Evolutionary conservation across 2,329 filamentous ascomycete species (phyloP).

Genomic region (Diplocarpon mali): DNA sequence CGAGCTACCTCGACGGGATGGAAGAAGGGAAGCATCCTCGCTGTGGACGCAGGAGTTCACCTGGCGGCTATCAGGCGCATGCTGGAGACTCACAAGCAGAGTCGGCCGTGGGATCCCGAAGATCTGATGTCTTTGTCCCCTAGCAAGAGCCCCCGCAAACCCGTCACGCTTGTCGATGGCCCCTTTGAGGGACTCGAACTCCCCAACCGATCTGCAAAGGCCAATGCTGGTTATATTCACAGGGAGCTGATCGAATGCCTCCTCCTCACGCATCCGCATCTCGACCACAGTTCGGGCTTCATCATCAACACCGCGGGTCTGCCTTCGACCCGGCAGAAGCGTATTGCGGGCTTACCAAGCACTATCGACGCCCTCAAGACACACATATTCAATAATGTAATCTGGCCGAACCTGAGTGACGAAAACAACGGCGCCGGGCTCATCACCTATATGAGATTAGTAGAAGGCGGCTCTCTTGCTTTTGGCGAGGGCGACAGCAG

Average conservation of each 20-base stretch:
- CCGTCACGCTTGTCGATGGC: constrained; percentile 49
- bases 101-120: constrained; percentile 30
- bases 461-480: constrained; percentile 78
- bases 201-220: constrained; percentile 51
- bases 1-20: constrained; percentile 70
- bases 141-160: constrained; percentile 15
- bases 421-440: constrained; percentile 91
- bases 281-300: constrained; percentile 87
- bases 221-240: constrained; percentile 74
- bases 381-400: constrained; percentile 95
- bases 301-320: constrained; percentile 88
- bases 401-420: constrained; percentile 95
- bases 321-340: constrained; percentile 70
- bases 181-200: constrained; percentile 74
- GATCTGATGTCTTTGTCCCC: background rate
- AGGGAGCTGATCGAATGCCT: constrained; percentile 74
- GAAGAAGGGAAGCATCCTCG: constrained; percentile 71
- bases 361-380: constrained; percentile 88
- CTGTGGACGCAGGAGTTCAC: constrained; percentile 90
- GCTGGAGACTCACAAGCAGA: constrained; percentile 32
- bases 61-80: constrained; percentile 76
- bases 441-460: constrained; percentile 78
- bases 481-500: constrained; percentile 68
- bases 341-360: constrained; percentile 71
- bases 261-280: constrained; percentile 91